Base-by-base conservation (phyloP, 164 flowering plant genomes). In the Cinnamomum micranthum region DNA sequence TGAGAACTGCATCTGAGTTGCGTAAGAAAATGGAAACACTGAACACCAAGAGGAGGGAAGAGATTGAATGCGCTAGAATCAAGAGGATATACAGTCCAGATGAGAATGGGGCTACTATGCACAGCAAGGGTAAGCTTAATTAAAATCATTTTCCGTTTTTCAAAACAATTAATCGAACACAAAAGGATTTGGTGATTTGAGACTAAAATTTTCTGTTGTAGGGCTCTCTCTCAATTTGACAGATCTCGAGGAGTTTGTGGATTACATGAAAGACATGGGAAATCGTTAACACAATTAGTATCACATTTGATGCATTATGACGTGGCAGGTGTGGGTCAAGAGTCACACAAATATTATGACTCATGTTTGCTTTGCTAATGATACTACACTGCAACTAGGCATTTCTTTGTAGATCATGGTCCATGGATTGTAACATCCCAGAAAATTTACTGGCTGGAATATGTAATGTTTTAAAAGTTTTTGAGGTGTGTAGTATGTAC, bases 1-100 rank as follows among this genome's bases (percentile, higher is more conserved):
- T 47, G 15, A 71, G 60, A 28, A 68, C 72, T 55, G 77, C 80
- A 20, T 10, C 74, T 24, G 67, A 66, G 58, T 67, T 78, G 25
- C 75, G 51, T 6, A 41, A 12, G 12, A 71, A 74, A 74, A 52
- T 78, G 68, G 75, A 71, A 51, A 55, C 27, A 23, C 12, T 66
- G 75, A 78, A 71, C 62, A 50, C 12, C 62, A 74, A 78, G 74
- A 71, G 68, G 71, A 55, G 58, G 69, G 74, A 19, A 27, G 72
- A 74, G 50, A 15, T 66, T 50, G 77, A 67, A 55, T 68, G 52
- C 6, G 20, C 25, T n/a, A 71, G 68, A 71, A 60, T 41, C n/a
- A 74, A 78, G 50, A 74, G 71, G 58, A 65, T 68, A 59, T 75
- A 59, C 27, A 47, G 28, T 20, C 27, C 66, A 9, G 35, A 41